Percentiles rank a stretch among this genome's conserved stretches.
Evolutionary conservation across 192 early-diverging fungal species (phyloP).

Genomic region (Coemansia umbellata): DNA sequence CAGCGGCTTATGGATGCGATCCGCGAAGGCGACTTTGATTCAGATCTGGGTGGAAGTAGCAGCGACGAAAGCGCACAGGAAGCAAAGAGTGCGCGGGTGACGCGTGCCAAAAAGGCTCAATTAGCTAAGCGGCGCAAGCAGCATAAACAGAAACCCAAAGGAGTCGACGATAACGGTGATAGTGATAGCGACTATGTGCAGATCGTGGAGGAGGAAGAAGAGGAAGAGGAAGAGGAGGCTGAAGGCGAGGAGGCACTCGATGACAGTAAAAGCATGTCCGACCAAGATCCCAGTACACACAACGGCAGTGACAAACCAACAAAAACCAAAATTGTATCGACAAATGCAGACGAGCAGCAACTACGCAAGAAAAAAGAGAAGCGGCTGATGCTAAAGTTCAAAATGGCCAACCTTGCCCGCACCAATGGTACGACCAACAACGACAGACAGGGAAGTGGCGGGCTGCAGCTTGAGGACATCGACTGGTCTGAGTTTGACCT

Average conservation of each 20-base stretch:
- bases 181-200: slow-evolving; percentile 34
- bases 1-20: slow-evolving; percentile 37
- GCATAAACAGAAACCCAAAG: slow-evolving; percentile 1
- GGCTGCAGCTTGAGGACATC: slow-evolving; percentile 27
- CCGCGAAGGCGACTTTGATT: slow-evolving; percentile 28
- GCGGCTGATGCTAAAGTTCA: slow-evolving; percentile 35
- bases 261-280: not conserved
- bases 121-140: not conserved
- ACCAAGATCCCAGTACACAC: not conserved
- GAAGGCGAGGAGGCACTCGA: slow-evolving; percentile 5
- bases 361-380: slow-evolving; percentile 12
- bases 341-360: not conserved
- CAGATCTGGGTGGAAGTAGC: slow-evolving; percentile 8
- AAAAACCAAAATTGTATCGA: not conserved
- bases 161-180: not conserved
- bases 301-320: not conserved
- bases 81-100: not conserved
- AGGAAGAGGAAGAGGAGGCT: slow-evolving; percentile 3
- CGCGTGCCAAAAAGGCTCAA: not conserved
- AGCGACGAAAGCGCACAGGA: not conserved
- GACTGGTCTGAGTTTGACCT: slow-evolving; percentile 52
- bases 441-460: not conserved
- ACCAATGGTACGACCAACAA: not conserved
- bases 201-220: slow-evolving; percentile 6
- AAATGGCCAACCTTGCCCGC: slow-evolving; percentile 4